Percentiles rank a stretch among this genome's conserved stretches.
These are phyloP conservation scores for Alternaria panax DNA, from an alignment of 2,329 filamentous ascomycete species.

Conservation along the genomic window DNA sequence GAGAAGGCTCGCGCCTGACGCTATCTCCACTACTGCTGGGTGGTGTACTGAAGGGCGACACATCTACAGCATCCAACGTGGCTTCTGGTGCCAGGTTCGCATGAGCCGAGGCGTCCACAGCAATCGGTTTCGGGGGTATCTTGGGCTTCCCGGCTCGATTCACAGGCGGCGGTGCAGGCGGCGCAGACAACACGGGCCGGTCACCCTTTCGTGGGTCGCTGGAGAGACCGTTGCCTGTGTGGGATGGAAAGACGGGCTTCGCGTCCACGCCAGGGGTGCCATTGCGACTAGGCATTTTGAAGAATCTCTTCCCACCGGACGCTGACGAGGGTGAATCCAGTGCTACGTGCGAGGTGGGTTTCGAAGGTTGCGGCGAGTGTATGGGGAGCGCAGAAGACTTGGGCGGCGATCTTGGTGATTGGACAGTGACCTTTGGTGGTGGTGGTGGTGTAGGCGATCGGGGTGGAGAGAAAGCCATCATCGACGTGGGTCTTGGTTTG, in stretches of 20 bases:
- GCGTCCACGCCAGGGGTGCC: conserved; percentile 53
- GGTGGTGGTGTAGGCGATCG: conserved; percentile 55
- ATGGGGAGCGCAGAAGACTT: conserved; percentile 52
- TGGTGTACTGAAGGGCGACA: conserved; percentile 87
- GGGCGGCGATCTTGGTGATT: conserved; percentile 73
- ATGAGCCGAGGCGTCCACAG: conserved; percentile 33
- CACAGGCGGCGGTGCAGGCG: conserved; percentile 70
- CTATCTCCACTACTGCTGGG: conserved; percentile 77
- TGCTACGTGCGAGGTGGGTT: conserved; percentile 32
- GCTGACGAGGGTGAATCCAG: conserved; percentile 31
- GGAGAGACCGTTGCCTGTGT: conserved; percentile 19
- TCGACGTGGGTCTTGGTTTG: conserved; percentile 56
- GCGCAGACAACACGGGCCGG: conserved; percentile 50
- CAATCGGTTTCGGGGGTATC: conserved; percentile 59
- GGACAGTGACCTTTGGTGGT: conserved; percentile 71
- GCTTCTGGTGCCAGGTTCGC: conserved; percentile 48
- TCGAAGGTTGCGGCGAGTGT: conserved; percentile 46
- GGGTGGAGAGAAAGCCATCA: conserved; percentile 57
- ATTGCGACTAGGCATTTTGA: conserved; percentile 50
- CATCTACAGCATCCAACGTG: conserved; percentile 55
- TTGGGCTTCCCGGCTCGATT: conserved; percentile 83
- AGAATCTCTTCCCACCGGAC: conserved; percentile 38
- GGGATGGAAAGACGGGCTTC: conserved; percentile 37
- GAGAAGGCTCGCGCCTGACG: conserved; percentile 40
- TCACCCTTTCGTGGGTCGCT: conserved; percentile 43